Conservation (phyloP, 176 grass and related monocot genomes). For the Oryza glumipatula region DNA sequence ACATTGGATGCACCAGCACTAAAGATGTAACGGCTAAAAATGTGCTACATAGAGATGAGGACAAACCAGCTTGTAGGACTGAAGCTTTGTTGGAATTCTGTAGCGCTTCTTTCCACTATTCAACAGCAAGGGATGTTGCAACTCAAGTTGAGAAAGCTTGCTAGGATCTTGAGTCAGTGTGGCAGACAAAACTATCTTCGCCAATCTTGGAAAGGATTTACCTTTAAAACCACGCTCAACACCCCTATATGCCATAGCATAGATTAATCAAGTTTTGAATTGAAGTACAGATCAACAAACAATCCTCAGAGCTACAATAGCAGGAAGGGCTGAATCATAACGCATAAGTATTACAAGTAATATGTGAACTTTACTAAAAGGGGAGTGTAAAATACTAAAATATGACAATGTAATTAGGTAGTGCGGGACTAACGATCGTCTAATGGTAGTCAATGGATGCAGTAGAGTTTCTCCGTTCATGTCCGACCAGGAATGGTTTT, state of each 20-base stretch:
- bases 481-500: constrained; percentile 37
- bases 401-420: background rate
- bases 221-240: constrained; percentile 82
- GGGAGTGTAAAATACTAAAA: background rate
- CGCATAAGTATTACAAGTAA: background rate
- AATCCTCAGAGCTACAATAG: background rate
- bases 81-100: constrained; percentile 70
- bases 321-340: background rate
- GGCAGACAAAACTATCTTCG: constrained; percentile 86
- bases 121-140: constrained; percentile 89
- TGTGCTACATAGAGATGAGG: constrained; percentile 13
- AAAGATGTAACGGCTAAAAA: background rate
- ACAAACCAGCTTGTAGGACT: constrained; percentile 81
- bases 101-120: constrained; percentile 91
- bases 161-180: constrained; percentile 98
- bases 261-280: constrained; percentile 25
- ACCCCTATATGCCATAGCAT: constrained; percentile 55
- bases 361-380: background rate
- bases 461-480: constrained; percentile 35
- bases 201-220: constrained; percentile 80
- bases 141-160: constrained; percentile 92
- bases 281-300: constrained; percentile 8
- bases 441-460: constrained; percentile 71
- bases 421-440: constrained; percentile 67
- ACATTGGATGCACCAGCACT: background rate